Percentiles rank a stretch among this genome's conserved stretches.
Conservation (phyloP, 2,329 filamentous ascomycete genomes). For the Botryotinia narcissicola region DNA sequence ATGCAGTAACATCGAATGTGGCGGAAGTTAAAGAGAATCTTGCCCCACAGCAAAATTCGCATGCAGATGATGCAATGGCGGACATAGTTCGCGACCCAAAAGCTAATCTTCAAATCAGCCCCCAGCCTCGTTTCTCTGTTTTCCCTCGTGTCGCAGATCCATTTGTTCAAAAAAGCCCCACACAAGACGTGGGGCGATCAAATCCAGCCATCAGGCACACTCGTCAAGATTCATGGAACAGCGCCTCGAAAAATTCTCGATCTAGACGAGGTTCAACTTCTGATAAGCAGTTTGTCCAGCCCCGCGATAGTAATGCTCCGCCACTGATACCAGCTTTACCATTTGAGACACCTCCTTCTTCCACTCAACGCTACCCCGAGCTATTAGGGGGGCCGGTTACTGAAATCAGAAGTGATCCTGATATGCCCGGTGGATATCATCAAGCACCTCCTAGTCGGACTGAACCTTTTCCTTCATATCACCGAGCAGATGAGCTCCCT, state of each 20-base stretch:
- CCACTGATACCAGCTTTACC: constrained; percentile 22
- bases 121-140: constrained; percentile 7
- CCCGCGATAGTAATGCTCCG: neutral
- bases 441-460: constrained; percentile 34
- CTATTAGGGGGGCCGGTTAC: constrained; percentile 42
- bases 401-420: constrained; percentile 29
- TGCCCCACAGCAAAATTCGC: neutral
- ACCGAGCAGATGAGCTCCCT: constrained; percentile 42
- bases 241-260: neutral
- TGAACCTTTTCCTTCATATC: constrained; percentile 42
- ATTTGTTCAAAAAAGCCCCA: neutral
- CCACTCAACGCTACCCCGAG: constrained; percentile 50
- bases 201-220: neutral
- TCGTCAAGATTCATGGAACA: constrained; percentile 5
- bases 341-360: constrained; percentile 50
- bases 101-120: neutral
- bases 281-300: neutral
- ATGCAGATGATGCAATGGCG: neutral
- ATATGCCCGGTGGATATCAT: constrained; percentile 34
- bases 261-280: constrained; percentile 11
- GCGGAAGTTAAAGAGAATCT: neutral
- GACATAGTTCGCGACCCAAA: neutral
- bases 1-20: neutral
- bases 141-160: constrained; percentile 6
- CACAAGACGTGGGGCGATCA: neutral